Evolutionary conservation across 306 rosid species (phyloP).

Genomic region (Inga oerstediana): DNA sequence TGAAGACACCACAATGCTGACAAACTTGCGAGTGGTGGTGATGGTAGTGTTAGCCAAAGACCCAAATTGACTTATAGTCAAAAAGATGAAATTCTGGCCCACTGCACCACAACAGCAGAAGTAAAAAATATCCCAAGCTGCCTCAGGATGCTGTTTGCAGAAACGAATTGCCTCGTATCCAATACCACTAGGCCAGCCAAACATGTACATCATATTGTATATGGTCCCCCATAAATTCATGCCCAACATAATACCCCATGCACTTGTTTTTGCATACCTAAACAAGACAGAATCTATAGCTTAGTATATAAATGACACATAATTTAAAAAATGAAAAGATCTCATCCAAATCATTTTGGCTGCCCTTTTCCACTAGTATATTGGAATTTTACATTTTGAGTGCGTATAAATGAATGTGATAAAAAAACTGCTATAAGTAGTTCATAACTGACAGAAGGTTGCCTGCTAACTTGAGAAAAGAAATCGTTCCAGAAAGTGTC

Average conservation of each 20-base stretch:
- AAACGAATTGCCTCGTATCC: conserved; percentile 85
- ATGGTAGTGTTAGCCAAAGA: conserved; percentile 95
- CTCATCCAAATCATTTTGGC: conserved; percentile 14
- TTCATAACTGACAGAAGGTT: conserved; percentile 23
- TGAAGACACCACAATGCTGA: conserved; percentile 92
- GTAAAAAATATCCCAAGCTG: conserved; percentile 87
- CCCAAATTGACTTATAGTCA: conserved; percentile 92
- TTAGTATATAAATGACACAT: neutral
- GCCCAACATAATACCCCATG: conserved; percentile 97
- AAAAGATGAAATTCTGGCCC: conserved; percentile 96
- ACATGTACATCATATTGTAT: conserved; percentile 89
- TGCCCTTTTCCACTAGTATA: neutral
- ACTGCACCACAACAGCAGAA: conserved; percentile 97
- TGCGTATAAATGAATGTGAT: neutral
- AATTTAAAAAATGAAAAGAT: neutral
- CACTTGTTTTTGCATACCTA: conserved; percentile 95
- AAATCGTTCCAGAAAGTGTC: conserved; percentile 8
- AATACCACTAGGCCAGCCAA: conserved; percentile 76
- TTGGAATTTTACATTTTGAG: neutral
- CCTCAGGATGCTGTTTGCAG: conserved; percentile 87
- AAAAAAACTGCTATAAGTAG: neutral
- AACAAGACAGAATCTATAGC: conserved; percentile 26
- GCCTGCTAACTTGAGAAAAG: conserved; percentile 5
- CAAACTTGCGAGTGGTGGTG: conserved; percentile 97
- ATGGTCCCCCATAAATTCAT: conserved; percentile 99